These are phyloP conservation scores for Raddia distichophylla DNA, from an alignment of 176 grass and related monocot genomes.

Conservation along the genomic window DNA sequence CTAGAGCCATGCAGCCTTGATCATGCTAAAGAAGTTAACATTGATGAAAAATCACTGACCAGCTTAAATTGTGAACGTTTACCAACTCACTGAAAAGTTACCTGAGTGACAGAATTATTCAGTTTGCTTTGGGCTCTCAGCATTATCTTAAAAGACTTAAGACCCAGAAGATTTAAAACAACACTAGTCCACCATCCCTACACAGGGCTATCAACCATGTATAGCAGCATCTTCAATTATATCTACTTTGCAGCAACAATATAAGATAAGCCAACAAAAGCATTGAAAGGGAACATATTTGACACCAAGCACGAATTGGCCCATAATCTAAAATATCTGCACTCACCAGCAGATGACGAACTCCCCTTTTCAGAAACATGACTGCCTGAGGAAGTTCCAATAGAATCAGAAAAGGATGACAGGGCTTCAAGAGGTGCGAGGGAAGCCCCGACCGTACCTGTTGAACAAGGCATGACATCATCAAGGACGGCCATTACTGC, in stretches of 20 bases:
- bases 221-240: background rate
- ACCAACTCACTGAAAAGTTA: background rate
- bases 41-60: background rate
- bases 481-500: constrained; percentile 50
- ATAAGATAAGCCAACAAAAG: background rate
- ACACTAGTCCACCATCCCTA: constrained; percentile 1
- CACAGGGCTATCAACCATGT: background rate
- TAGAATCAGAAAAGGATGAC: background rate
- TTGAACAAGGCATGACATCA: constrained; percentile 46
- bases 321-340: background rate
- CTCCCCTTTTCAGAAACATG: constrained; percentile 16
- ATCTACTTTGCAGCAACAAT: constrained; percentile 14
- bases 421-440: background rate
- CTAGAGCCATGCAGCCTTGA: background rate
- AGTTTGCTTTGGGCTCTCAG: background rate
- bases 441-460: background rate
- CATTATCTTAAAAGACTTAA: background rate
- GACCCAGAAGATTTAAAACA: background rate
- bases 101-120: constrained; percentile 6
- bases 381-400: constrained; percentile 18
- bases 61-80: background rate
- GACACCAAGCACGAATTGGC: background rate
- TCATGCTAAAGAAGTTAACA: background rate
- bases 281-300: background rate
- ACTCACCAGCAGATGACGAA: constrained; percentile 49